A percentile compares a stretch with the other conserved stretches of the same genome.
Conservation (phyloP, 306 rosid genomes). For the Inga laurina region DNA sequence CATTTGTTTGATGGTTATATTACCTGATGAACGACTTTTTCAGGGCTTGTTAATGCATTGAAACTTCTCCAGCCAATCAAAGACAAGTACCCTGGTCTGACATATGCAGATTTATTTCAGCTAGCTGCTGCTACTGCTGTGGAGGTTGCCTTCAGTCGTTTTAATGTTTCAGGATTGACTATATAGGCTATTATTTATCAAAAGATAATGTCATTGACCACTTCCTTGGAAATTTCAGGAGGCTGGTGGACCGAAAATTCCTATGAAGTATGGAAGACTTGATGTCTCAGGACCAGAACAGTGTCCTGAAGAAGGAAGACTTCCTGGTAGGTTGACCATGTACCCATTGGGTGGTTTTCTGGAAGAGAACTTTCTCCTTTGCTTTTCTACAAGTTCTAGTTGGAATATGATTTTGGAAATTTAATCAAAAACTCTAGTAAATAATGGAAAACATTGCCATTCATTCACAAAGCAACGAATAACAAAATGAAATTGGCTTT, state of each 20-base stretch:
- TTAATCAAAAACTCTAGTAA: constrained; percentile 10
- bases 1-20: constrained; percentile 16
- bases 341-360: constrained; percentile 24
- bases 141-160: constrained; percentile 61
- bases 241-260: constrained; percentile 95
- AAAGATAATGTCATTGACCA: constrained; percentile 22
- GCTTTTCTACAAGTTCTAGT: not conserved
- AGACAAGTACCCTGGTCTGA: constrained; percentile 81
- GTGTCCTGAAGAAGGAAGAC: constrained; percentile 98
- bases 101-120: constrained; percentile 98
- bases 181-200: constrained; percentile 4
- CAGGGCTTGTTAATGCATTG: constrained; percentile 93
- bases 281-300: constrained; percentile 73
- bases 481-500: not conserved
- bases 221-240: constrained; percentile 57
- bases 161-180: constrained; percentile 26
- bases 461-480: not conserved
- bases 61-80: constrained; percentile 95
- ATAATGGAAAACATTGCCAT: not conserved
- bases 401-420: constrained; percentile 28
- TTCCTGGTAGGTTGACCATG: constrained; percentile 69
- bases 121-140: constrained; percentile 94
- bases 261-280: constrained; percentile 95
- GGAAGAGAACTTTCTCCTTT: constrained; percentile 11
- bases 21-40: constrained; percentile 37